Evolutionary conservation across 179 eudicot species (phyloP).

Genomic region (Beta corolliflora): DNA sequence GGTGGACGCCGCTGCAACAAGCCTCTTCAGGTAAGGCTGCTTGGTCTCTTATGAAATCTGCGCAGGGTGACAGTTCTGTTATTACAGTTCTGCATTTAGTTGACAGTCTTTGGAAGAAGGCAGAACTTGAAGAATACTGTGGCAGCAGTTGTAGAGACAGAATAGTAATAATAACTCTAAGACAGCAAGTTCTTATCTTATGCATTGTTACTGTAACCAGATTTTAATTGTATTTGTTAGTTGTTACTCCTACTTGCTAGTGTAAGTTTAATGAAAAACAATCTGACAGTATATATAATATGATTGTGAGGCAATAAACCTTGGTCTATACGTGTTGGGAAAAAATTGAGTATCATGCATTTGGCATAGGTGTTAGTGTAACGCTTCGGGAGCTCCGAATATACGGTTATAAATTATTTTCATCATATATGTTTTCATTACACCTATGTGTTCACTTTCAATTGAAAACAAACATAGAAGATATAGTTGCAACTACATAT

Average conservation of each 20-base stretch:
- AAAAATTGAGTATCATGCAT: neutral
- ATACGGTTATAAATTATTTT: too few species aligned
- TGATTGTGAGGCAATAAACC: neutral
- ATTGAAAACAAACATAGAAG: too few species aligned
- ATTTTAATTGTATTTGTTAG: neutral
- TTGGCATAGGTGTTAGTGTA: neutral
- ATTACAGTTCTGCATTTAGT: constrained; percentile 15
- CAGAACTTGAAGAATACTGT: constrained; percentile 1
- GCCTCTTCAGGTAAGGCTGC: neutral
- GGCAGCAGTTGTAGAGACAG: neutral
- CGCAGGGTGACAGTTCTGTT: constrained; percentile 25
- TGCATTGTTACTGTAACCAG: neutral
- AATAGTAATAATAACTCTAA: neutral
- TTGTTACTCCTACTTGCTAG: neutral
- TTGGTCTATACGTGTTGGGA: neutral
- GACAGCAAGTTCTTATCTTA: neutral
- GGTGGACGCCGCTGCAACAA: constrained; percentile 18
- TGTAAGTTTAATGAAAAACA: neutral
- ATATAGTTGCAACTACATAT: too few species aligned
- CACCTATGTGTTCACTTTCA: too few species aligned
- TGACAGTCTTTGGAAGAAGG: constrained; percentile 12
- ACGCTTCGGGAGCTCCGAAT: neutral
- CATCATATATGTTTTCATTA: too few species aligned
- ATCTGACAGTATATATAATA: neutral
- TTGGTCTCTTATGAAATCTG: constrained; percentile 20